Base-by-base conservation (phyloP, 1,139 yeast genomes). In the Suhomyces anneliseae region DNA sequence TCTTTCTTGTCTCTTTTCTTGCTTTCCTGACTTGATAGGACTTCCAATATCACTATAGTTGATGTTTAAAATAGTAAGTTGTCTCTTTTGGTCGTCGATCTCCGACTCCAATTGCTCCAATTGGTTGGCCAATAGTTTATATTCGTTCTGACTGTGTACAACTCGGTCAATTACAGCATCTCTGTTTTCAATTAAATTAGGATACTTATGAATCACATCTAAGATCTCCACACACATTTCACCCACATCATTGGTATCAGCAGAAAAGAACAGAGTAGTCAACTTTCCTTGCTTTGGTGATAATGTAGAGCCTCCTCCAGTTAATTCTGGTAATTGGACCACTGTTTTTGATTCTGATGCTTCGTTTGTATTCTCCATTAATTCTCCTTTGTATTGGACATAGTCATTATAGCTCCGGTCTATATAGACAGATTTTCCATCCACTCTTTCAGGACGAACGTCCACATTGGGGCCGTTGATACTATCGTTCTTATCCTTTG, bases 361-460 rank as follows among this genome's bases (percentile, higher is more conserved):
- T 36, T 54, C 45, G 32, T 37, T 31, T 24, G 47, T 45, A 6
- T 40, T 14, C 29, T 44, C 41, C 4, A 35, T 43, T 6, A 40
- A 41, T 14, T 47, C 48, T 31, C 47, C 49, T 38, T 54, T 54
- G 36, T 45, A 42, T 27, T 45, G 51, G 8, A 52, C 50, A 29
- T 57, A 60, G 7, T 57, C 66, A 33, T 55, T 54, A 26, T 52
- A 54, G 32, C 62, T 60, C 3, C 54, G 59, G 34, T 66, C 69
- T 6, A 59, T 51, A 48, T 60, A 72, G 24, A 62, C 53, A 7
- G 70, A 54, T 47, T 64, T 65, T 1, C 78, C 78, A 51, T 74
- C 79, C 3, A 68, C 61, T 43, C 79, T 54, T 45, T 65, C 73
- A 0, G 74, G 72, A 8, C 52, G 52, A 10, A 56, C 50, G 10